phyloP scores from a whole-genome alignment of 345 rosid genomes.

The Citrus australasica region DNA sequence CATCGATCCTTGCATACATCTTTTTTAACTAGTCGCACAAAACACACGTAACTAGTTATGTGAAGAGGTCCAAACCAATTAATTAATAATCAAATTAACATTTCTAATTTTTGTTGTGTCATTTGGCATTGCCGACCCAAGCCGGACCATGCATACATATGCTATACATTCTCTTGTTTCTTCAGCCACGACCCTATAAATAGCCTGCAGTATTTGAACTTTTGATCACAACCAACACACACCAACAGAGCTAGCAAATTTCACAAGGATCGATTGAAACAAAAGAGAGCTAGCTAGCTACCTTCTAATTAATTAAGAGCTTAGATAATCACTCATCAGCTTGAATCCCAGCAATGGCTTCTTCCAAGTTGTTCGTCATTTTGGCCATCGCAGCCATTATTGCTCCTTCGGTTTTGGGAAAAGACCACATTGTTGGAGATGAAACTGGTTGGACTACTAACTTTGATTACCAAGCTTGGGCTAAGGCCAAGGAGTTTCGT shows the following conservation, averaged over 20 bases:
- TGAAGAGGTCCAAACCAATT: neutral
- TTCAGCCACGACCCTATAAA: neutral
- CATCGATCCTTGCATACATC: neutral
- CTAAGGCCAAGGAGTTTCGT: slow-evolving; percentile 23
- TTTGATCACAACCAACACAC: neutral
- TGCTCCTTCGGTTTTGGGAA: slow-evolving; percentile 21
- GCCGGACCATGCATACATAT: slow-evolving; percentile 15
- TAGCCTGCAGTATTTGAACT: neutral
- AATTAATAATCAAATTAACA: neutral
- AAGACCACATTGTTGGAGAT: slow-evolving; percentile 41
- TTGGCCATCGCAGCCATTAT: slow-evolving; percentile 14
- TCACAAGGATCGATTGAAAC: neutral
- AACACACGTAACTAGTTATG: neutral
- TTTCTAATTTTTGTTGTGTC: neutral
- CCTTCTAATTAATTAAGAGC: neutral
- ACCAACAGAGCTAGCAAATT: neutral
- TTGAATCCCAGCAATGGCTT: slow-evolving; percentile 22
- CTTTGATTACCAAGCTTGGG: slow-evolving; percentile 38
- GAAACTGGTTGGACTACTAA: slow-evolving; percentile 33
- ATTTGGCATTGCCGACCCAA: slow-evolving; percentile 18
- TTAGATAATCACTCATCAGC: neutral
- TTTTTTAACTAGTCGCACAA: neutral
- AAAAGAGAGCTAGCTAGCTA: neutral
- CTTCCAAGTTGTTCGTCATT: slow-evolving; percentile 17
- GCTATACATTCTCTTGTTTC: neutral